These are phyloP conservation scores for Capsicum pubescens DNA, from an alignment of 257 asterid genomes.

Conservation along the genomic window DNA sequence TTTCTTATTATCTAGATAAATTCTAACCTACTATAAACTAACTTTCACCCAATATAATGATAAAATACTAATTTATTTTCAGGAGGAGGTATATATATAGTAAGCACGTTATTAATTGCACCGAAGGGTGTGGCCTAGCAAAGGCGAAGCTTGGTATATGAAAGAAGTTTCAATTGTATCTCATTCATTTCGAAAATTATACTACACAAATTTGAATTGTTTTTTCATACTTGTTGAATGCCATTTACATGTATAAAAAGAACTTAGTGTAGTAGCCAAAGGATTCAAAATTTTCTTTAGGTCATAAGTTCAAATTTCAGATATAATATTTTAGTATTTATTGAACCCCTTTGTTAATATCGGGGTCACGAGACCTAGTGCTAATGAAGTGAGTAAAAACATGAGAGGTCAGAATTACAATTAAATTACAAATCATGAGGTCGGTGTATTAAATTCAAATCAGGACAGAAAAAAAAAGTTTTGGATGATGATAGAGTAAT, in stretches of 20 bases:
- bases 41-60: neutral
- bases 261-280: neutral
- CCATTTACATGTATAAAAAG: neutral
- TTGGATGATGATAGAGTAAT: neutral
- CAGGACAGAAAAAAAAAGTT: too few relatives aligned
- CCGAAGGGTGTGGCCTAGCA: neutral
- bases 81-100: neutral
- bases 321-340: neutral
- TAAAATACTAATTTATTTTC: neutral
- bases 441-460: neutral
- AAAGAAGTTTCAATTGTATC: neutral
- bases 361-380: neutral
- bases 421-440: neutral
- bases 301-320: neutral
- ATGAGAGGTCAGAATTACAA: neutral
- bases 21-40: neutral
- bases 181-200: neutral
- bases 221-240: neutral
- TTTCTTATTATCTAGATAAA: neutral
- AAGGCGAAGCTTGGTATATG: neutral
- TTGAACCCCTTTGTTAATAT: neutral
- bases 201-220: neutral
- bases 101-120: neutral
- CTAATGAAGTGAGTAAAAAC: neutral
- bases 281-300: neutral